A percentile compares a stretch with the other conserved stretches of the same genome.
These are phyloP conservation scores for Cetradonia linearis DNA, from an alignment of 495 filamentous ascomycete species.

Conservation along the genomic window DNA sequence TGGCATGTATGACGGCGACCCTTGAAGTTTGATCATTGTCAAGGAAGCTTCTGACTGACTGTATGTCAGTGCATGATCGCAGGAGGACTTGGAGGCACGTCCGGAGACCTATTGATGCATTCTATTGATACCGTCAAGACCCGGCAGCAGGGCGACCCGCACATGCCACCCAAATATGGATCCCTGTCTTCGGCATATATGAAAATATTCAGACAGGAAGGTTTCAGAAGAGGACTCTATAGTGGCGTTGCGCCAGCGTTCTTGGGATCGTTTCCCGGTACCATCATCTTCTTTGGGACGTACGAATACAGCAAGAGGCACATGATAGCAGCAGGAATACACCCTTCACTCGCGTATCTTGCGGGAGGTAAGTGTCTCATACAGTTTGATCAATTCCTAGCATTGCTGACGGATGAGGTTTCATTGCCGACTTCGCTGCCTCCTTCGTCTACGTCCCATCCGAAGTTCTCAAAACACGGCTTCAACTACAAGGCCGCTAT, in stretches of 20 bases:
- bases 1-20: constrained; percentile 47
- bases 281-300: constrained; percentile 86
- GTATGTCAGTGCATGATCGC: constrained; percentile 78
- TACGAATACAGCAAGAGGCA: constrained; percentile 91
- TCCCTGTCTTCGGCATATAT: constrained; percentile 80
- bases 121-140: constrained; percentile 98
- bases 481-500: constrained; percentile 87
- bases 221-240: constrained; percentile 79
- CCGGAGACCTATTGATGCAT: constrained; percentile 97
- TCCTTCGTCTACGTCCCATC: constrained; percentile 90
- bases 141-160: constrained; percentile 92
- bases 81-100: constrained; percentile 80
- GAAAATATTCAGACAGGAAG: constrained; percentile 89
- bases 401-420: constrained; percentile 44
- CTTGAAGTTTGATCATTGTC: neutral
- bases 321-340: constrained; percentile 73
- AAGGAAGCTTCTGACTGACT: neutral
- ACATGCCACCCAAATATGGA: constrained; percentile 81
- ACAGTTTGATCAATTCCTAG: neutral
- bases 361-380: constrained; percentile 50
- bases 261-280: constrained; percentile 86
- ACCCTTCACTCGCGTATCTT: constrained; percentile 72
- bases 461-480: constrained; percentile 89
- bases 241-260: constrained; percentile 83
- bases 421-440: constrained; percentile 84